Conservation (phyloP, 2,329 filamentous ascomycete genomes). For the Epichloe gansuensis region DNA sequence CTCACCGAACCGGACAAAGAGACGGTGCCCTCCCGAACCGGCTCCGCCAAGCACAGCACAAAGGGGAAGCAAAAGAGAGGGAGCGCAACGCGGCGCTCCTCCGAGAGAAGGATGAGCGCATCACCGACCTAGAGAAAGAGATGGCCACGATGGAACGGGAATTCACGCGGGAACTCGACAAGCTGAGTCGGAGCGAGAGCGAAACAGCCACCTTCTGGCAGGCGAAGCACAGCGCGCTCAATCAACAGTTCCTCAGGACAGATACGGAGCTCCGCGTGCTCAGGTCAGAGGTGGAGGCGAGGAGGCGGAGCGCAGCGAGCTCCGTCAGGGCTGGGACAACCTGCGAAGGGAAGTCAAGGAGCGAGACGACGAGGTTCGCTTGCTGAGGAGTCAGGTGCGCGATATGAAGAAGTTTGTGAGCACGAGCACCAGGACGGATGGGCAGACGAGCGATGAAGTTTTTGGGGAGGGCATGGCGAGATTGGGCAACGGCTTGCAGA, state of each 20-base stretch:
- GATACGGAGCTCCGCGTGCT: slow-evolving; percentile 42
- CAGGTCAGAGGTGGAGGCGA: slow-evolving; percentile 34
- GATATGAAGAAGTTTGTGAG: slow-evolving; percentile 64
- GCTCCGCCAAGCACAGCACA: slow-evolving; percentile 3
- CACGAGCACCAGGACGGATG: slow-evolving; percentile 48
- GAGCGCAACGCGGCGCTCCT: slow-evolving; percentile 13
- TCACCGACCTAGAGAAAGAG: slow-evolving; percentile 40
- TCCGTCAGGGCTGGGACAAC: slow-evolving; percentile 37
- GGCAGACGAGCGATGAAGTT: slow-evolving; percentile 53
- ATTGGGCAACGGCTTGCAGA: slow-evolving; percentile 56
- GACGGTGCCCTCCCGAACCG: slow-evolving; percentile 6
- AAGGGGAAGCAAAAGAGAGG: slow-evolving; percentile 12
- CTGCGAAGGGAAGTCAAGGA: slow-evolving; percentile 32
- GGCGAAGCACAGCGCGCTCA: slow-evolving; percentile 38
- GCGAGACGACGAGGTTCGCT: slow-evolving; percentile 44
- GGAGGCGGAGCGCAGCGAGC: slow-evolving; percentile 36
- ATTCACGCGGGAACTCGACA: slow-evolving; percentile 41
- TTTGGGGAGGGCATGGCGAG: slow-evolving; percentile 50
- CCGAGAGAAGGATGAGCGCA: slow-evolving; percentile 38
- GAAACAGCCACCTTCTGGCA: slow-evolving; percentile 47
- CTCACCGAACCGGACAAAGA: slow-evolving; percentile 20
- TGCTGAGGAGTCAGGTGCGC: slow-evolving; percentile 46
- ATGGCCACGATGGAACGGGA: slow-evolving; percentile 39
- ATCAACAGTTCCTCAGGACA: slow-evolving; percentile 38
- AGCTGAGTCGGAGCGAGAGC: slow-evolving; percentile 40